Evolutionary conservation across 306 rosid species (phyloP).

Genomic region (Hippophae tibetana): DNA sequence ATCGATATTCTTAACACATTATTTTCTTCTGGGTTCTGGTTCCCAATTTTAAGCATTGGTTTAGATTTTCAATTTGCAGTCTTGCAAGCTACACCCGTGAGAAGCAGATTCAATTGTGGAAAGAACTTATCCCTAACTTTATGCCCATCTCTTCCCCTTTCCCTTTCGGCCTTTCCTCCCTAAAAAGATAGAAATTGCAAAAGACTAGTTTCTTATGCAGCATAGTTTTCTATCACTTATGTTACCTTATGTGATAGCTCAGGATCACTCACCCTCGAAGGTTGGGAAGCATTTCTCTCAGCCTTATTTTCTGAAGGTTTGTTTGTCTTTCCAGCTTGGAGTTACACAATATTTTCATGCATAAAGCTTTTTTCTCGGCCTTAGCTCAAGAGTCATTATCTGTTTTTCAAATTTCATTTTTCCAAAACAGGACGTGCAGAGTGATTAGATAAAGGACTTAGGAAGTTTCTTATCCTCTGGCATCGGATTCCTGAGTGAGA

Average conservation of each 20-base stretch:
- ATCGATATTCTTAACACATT: too few species aligned
- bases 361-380: too few species aligned
- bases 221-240: constrained; percentile 11
- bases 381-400: neutral
- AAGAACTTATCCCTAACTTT: constrained; percentile 48
- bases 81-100: constrained; percentile 80
- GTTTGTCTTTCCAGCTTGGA: constrained; percentile 3
- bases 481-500: constrained; percentile 89
- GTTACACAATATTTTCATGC: neutral
- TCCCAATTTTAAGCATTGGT: neutral
- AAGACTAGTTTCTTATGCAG: constrained; percentile 3
- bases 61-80: constrained; percentile 52
- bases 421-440: constrained; percentile 70
- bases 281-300: constrained; percentile 61
- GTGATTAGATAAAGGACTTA: constrained; percentile 85
- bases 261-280: constrained; percentile 85
- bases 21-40: neutral
- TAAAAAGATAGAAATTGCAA: too few species aligned
- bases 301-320: constrained; percentile 78
- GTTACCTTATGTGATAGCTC: constrained; percentile 35
- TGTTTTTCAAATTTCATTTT: neutral
- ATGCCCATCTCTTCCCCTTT: too few species aligned
- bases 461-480: constrained; percentile 83
- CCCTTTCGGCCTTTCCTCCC: too few species aligned
- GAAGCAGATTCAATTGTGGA: constrained; percentile 84